phyloP scores from a whole-genome alignment of 306 rosid genomes.

The Acacia crassicarpa region DNA sequence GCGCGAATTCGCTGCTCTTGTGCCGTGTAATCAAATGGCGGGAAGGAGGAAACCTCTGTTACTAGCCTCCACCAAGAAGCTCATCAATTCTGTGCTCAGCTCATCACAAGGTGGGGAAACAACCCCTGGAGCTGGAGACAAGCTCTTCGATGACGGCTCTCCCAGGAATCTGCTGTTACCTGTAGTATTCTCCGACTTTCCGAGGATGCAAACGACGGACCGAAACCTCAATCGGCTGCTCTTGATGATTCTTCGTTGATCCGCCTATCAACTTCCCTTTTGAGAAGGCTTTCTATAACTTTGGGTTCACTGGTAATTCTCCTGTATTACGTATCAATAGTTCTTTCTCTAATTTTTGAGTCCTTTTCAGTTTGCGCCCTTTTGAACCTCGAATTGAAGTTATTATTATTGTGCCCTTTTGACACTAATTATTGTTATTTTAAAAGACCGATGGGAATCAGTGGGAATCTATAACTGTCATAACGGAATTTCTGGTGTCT shows the following conservation, averaged over 20 bases:
- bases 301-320: constrained; percentile 58
- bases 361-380: not conserved
- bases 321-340: not conserved
- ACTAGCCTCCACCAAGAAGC: constrained; percentile 63
- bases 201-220: constrained; percentile 2
- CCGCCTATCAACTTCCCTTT: constrained; percentile 62
- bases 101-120: constrained; percentile 20
- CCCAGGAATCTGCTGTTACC: constrained; percentile 35
- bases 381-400: not conserved
- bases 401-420: too few species aligned
- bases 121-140: constrained; percentile 20
- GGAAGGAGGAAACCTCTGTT: constrained; percentile 79
- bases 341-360: not conserved
- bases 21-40: constrained; percentile 49
- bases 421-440: too few species aligned
- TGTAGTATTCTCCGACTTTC: constrained; percentile 69
- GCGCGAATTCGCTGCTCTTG: not conserved
- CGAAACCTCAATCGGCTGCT: constrained; percentile 41
- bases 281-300: constrained; percentile 67
- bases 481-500: not conserved
- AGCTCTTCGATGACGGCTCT: constrained; percentile 15
- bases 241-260: constrained; percentile 67
- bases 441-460: not conserved
- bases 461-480: not conserved
- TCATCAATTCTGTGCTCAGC: constrained; percentile 52